These are phyloP conservation scores for Nitzschia sp. DNA, from an alignment of 108 stramenopile species.

Conservation along the genomic window DNA sequence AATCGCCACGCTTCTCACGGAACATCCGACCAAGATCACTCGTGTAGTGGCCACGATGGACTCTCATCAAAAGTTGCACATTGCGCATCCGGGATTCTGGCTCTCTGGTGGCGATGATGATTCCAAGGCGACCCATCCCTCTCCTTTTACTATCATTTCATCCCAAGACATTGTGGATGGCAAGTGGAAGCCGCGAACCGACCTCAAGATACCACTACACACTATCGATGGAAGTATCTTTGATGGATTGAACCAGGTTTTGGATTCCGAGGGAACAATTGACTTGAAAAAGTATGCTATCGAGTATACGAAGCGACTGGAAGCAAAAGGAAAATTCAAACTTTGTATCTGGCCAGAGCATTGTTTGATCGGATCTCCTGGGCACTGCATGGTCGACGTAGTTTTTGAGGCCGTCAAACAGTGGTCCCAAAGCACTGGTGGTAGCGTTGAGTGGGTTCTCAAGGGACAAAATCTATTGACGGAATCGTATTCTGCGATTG, in stretches of 20 bases:
- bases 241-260: slow-evolving; percentile 12
- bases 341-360: slow-evolving; percentile 97
- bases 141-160: slow-evolving; percentile 87
- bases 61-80: slow-evolving; percentile 88
- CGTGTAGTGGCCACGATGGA: slow-evolving; percentile 91
- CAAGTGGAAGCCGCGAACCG: slow-evolving; percentile 57
- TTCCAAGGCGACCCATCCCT: slow-evolving; percentile 49
- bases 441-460: slow-evolving; percentile 64
- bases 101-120: slow-evolving; percentile 7
- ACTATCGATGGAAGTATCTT: slow-evolving; percentile 34
- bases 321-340: slow-evolving; percentile 66
- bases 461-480: slow-evolving; percentile 91
- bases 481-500: slow-evolving; percentile 90
- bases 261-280: slow-evolving; percentile 23
- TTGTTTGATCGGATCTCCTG: slow-evolving; percentile 83
- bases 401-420: slow-evolving; percentile 64
- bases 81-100: slow-evolving; percentile 95
- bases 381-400: slow-evolving; percentile 63
- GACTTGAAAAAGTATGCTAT: slow-evolving; percentile 52
- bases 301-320: slow-evolving; percentile 69
- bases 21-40: slow-evolving; percentile 46
- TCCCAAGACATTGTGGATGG: slow-evolving; percentile 58
- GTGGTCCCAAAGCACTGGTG: slow-evolving; percentile 63
- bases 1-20: slow-evolving; percentile 66
- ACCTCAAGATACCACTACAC: slow-evolving; percentile 24